A percentile compares a stretch with the other conserved stretches of the same genome.
These are phyloP conservation scores for Diaporthe vaccinii DNA, from an alignment of 2,329 filamentous ascomycete genomes.

Conservation along the genomic window DNA sequence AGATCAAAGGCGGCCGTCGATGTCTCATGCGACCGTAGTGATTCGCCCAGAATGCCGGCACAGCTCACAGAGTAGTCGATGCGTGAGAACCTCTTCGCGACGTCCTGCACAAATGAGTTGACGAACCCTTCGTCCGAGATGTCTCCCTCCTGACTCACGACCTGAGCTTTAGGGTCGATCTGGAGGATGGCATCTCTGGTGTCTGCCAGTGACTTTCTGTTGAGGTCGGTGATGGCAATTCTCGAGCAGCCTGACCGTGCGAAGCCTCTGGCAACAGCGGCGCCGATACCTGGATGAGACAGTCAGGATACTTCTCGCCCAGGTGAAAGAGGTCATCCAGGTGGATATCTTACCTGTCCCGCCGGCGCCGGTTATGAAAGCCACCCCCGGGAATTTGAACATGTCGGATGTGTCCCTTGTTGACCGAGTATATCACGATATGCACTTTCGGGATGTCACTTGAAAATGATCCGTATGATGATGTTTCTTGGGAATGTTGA, in stretches of 20 bases:
- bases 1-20: slow-evolving; percentile 62
- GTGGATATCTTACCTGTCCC: slow-evolving; percentile 55
- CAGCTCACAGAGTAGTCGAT: slow-evolving; percentile 71
- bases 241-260: slow-evolving; percentile 61
- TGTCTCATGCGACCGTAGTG: slow-evolving; percentile 61
- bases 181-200: slow-evolving; percentile 51
- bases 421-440: not conserved
- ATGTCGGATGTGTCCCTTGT: not conserved
- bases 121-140: slow-evolving; percentile 62
- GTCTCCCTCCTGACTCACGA: slow-evolving; percentile 58
- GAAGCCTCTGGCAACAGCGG: slow-evolving; percentile 65
- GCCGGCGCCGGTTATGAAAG: slow-evolving; percentile 61
- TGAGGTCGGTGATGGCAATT: slow-evolving; percentile 69
- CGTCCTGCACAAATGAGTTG: slow-evolving; percentile 51
- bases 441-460: accelerated
- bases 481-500: not conserved
- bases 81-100: slow-evolving; percentile 55
- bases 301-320: not conserved
- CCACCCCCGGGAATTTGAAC: slow-evolving; percentile 44
- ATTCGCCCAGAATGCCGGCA: slow-evolving; percentile 63
- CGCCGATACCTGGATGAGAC: slow-evolving; percentile 63
- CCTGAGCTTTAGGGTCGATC: slow-evolving; percentile 50
- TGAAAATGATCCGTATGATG: not conserved
- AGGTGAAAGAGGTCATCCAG: not conserved
- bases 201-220: slow-evolving; percentile 54